Evolutionary conservation across 2,329 filamentous ascomycete species (phyloP).

Genomic region (Pyricularia sp.): DNA sequence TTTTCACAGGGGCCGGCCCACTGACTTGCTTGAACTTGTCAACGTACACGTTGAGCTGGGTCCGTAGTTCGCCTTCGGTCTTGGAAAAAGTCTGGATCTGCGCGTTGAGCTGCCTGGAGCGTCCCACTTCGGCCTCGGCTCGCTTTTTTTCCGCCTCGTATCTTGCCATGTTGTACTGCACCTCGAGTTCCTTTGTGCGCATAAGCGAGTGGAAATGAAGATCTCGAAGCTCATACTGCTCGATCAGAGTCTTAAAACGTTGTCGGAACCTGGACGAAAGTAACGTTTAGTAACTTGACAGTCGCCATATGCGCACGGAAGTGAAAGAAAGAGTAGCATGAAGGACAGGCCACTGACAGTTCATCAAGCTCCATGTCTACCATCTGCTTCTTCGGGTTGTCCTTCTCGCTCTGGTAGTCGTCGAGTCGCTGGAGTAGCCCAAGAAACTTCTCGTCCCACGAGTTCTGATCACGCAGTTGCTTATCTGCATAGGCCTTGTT

Average conservation of each 20-base stretch:
- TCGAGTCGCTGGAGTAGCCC: constrained; percentile 73
- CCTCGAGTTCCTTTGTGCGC: constrained; percentile 88
- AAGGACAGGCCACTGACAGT: constrained; percentile 43
- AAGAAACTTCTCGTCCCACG: constrained; percentile 76
- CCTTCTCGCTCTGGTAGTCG: constrained; percentile 76
- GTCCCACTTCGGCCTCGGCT: constrained; percentile 66
- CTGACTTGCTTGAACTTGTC: constrained; percentile 99
- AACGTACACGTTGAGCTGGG: constrained; percentile 94
- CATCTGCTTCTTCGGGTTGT: constrained; percentile 65
- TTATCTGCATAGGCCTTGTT: constrained; percentile 83
- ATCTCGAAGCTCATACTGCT: constrained; percentile 93
- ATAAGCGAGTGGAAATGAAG: constrained; percentile 86
- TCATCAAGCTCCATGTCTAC: constrained; percentile 83
- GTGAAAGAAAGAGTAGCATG: neutral
- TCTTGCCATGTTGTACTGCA: constrained; percentile 79
- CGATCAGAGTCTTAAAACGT: constrained; percentile 86
- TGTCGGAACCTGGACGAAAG: constrained; percentile 53
- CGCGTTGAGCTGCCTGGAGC: constrained; percentile 72
- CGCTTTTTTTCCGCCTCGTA: constrained; percentile 83
- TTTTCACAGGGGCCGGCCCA: constrained; percentile 6
- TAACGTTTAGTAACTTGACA: constrained; percentile 5
- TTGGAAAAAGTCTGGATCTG: constrained; percentile 94
- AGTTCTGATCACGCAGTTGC: constrained; percentile 68
- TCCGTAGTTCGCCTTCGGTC: constrained; percentile 84
- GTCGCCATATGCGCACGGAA: neutral